A percentile compares a stretch with the other conserved stretches of the same genome.
phyloP scores from a whole-genome alignment of 2,329 filamentous ascomycete species.

The Botrytis squamosa region DNA sequence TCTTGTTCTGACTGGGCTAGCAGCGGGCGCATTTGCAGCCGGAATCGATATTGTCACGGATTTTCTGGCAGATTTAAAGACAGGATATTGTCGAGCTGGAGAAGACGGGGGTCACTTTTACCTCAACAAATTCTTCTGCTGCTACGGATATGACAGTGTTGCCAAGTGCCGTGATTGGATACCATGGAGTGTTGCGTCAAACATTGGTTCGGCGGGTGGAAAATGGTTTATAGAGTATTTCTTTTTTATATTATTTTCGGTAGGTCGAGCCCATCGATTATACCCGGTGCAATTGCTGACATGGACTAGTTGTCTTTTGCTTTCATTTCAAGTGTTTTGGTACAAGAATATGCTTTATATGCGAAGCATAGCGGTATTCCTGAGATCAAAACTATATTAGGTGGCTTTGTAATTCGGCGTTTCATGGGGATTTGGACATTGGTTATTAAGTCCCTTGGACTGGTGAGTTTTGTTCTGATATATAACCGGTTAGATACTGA shows the following conservation, averaged over 20 bases:
- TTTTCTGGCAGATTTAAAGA: conserved; percentile 92
- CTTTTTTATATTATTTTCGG: conserved; percentile 81
- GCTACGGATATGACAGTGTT: conserved; percentile 82
- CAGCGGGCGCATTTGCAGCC: conserved; percentile 81
- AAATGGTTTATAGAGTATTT: conserved; percentile 84
- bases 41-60: conserved; percentile 87
- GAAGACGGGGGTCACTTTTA: conserved; percentile 85
- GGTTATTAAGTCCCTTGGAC: conserved; percentile 81
- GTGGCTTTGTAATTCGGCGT: conserved; percentile 85
- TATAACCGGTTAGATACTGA: conserved; percentile 27
- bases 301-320: conserved; percentile 68
- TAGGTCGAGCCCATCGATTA: conserved; percentile 45
- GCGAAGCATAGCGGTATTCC: conserved; percentile 95
- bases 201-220: conserved; percentile 63
- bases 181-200: conserved; percentile 75
- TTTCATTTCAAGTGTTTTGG: conserved; percentile 71
- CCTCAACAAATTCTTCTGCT: conserved; percentile 88
- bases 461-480: conserved; percentile 53
- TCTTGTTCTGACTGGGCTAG: conserved; percentile 78
- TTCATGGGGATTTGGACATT: conserved; percentile 90
- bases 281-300: not conserved
- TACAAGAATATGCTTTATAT: conserved; percentile 80
- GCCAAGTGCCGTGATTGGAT: conserved; percentile 85
- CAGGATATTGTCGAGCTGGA: conserved; percentile 77
- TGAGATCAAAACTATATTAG: conserved; percentile 94